These are phyloP conservation scores for Podochytrium sp. DNA, from an alignment of 192 early-diverging fungal species.

Conservation along the genomic window DNA sequence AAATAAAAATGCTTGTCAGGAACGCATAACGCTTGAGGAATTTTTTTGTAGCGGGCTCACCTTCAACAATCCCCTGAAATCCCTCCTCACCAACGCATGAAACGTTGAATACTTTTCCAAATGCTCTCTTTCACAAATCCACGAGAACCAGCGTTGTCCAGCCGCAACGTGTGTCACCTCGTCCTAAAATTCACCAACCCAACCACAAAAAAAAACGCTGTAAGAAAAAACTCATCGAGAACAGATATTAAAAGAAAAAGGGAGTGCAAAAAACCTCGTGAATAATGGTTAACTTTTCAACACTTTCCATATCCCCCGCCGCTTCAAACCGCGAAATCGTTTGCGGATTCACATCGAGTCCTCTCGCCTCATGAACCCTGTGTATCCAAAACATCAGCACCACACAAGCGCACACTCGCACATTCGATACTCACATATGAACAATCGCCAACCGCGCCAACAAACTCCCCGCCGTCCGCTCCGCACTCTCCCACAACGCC, in stretches of 20 bases:
- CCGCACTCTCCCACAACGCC: constrained; percentile 71
- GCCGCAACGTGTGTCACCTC: constrained; percentile 51
- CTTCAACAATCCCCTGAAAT: constrained; percentile 62
- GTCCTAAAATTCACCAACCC: constrained; percentile 29
- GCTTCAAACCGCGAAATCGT: constrained; percentile 64
- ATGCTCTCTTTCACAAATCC: constrained; percentile 38
- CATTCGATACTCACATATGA: constrained; percentile 59
- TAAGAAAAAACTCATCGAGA: background rate
- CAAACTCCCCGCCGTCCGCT: constrained; percentile 52
- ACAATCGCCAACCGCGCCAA: constrained; percentile 63
- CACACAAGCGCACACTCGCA: background rate
- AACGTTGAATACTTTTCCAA: constrained; percentile 49
- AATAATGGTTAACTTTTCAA: constrained; percentile 57
- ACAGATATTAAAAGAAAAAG: background rate
- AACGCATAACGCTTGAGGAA: background rate
- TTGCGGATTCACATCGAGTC: constrained; percentile 69
- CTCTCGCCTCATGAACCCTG: constrained; percentile 68
- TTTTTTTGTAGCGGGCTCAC: too few relatives aligned
- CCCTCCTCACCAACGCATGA: constrained; percentile 44
- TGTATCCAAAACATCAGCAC: background rate
- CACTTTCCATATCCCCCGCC: constrained; percentile 57
- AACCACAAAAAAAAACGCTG: too few relatives aligned
- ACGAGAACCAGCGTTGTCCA: constrained; percentile 66
- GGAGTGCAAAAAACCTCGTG: constrained; percentile 44
- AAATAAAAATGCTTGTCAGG: background rate